Evolutionary conservation across 2,329 filamentous ascomycete species (phyloP), one percentile per base, ranked within the genome.

Genomic region (Cladosporium cucumerinum): DNA sequence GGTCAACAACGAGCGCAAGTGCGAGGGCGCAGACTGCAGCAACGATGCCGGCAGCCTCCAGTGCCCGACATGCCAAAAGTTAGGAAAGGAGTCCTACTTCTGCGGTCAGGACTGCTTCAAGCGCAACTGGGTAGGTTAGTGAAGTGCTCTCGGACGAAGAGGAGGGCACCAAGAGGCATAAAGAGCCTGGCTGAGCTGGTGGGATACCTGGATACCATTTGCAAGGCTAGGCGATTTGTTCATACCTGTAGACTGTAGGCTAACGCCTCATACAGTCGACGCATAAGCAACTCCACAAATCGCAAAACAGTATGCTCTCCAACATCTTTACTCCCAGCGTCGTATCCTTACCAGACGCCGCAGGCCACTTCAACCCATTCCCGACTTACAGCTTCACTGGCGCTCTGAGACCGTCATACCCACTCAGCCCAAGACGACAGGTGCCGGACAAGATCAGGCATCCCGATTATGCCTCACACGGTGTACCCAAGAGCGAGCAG

Each of bases 91-190:
- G 74, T 96, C 92, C 81, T 97, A 88, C 80, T 99, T 98, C 82
- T 99, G 95, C 82, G 93, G 93, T 30, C 95, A 99, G 79, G 95
- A 98, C 72, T 99, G 95, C 83, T 99, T 99, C 82, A 98, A 97
- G 85, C 89, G 88, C 79, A 99, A 93, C 83, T 99, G 95, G 95
- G 95, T 98, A 87, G 70, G 75, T 75, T 66, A 72, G 70, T 74
- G 66, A 46, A 62, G 46, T 52, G 62, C 54, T 52, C 62, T 51
- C 14, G 30, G 21, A 46, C 25, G 18, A 62, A 55, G 60, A 62
- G 60, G 49, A 62, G 49, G 60, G 60, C 60, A 62, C 49, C 14
- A 46, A 21, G 39, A 46, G 10, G 10, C 21, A 16, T 8, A 30
- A 11, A 28, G 16, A 6, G 25, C 25, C 30, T 21, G 6, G 49